A percentile compares a stretch with the other conserved stretches of the same genome.
Evolutionary conservation across 805 yeast genomes (phyloP).

Genomic region (Suhomyces sp.): DNA sequence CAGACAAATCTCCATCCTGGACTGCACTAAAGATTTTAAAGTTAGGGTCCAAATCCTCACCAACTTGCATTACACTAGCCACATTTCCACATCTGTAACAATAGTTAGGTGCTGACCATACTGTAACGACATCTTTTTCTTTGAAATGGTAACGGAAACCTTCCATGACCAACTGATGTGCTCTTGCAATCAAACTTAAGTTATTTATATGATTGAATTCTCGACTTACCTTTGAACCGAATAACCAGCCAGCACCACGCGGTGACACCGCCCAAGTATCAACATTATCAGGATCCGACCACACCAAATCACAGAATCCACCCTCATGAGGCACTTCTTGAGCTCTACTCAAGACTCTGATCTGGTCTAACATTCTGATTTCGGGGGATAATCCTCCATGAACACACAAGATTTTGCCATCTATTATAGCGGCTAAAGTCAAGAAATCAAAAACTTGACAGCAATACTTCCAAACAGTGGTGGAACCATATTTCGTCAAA

Average conservation of each 20-base stretch:
- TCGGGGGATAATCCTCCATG: conserved; percentile 98
- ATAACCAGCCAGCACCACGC: conserved; percentile 98
- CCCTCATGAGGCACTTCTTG: conserved; percentile 99
- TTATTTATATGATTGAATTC: conserved; percentile 96
- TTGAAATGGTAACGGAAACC: conserved; percentile 96
- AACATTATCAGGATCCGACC: conserved; percentile 98
- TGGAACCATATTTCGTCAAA: conserved; percentile 86
- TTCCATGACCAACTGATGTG: conserved; percentile 98
- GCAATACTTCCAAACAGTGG: conserved; percentile 94
- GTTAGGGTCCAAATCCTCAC: conserved; percentile 79
- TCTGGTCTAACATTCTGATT: conserved; percentile 95
- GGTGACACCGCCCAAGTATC: conserved; percentile 98
- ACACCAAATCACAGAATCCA: conserved; percentile 93
- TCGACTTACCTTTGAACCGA: conserved; percentile 89
- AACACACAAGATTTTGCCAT: conserved; percentile 90
- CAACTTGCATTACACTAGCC: conserved; percentile 96
- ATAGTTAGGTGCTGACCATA: conserved; percentile 97
- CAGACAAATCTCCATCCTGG: conserved; percentile 66
- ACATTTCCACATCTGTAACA: conserved; percentile 98
- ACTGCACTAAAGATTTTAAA: conserved; percentile 95
- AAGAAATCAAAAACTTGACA: conserved; percentile 95
- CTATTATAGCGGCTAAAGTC: conserved; percentile 93
- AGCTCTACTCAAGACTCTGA: conserved; percentile 89
- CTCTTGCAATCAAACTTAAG: conserved; percentile 84
- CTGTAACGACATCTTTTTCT: conserved; percentile 95